Evolutionary conservation across 2,329 filamentous ascomycete genomes (phyloP).

Genomic region (Penicillium capsulatum): DNA sequence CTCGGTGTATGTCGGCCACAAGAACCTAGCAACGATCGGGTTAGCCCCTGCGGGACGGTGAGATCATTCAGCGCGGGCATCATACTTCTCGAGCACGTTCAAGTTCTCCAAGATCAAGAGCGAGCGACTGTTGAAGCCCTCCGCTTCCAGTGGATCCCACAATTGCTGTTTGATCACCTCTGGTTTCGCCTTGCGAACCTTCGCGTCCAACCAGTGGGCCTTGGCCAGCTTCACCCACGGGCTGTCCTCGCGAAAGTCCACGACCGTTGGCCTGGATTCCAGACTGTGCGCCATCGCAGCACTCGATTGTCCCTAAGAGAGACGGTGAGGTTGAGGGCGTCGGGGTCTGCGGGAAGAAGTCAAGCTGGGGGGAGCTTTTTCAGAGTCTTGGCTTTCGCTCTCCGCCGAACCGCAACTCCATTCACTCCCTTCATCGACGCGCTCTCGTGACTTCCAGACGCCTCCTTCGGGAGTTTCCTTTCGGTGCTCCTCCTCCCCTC

Average conservation of each 20-base stretch:
- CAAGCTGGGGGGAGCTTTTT: constrained; percentile 32
- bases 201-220: constrained; percentile 77
- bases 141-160: constrained; percentile 82
- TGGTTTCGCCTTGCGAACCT: constrained; percentile 69
- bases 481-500: too few species aligned
- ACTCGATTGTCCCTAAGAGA: constrained; percentile 30
- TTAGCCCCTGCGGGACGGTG: constrained; percentile 18
- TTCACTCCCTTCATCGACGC: too few species aligned
- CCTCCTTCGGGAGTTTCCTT: too few species aligned
- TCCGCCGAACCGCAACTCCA: constrained; percentile 31
- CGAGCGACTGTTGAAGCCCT: constrained; percentile 71
- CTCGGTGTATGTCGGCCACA: constrained; percentile 90
- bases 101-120: constrained; percentile 82
- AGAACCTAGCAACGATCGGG: constrained; percentile 57
- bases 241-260: constrained; percentile 41
- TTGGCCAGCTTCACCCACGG: constrained; percentile 66
- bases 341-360: constrained; percentile 27
- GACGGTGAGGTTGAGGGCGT: constrained; percentile 16
- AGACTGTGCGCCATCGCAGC: constrained; percentile 57
- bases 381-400: constrained; percentile 23
- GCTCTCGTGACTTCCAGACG: too few species aligned
- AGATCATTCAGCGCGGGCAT: constrained; percentile 1
- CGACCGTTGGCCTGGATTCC: constrained; percentile 42
- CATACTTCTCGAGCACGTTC: constrained; percentile 78
- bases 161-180: constrained; percentile 81